Base-by-base conservation (phyloP, 2,329 filamentous ascomycete genomes). In the Diaporthe humulicola region DNA sequence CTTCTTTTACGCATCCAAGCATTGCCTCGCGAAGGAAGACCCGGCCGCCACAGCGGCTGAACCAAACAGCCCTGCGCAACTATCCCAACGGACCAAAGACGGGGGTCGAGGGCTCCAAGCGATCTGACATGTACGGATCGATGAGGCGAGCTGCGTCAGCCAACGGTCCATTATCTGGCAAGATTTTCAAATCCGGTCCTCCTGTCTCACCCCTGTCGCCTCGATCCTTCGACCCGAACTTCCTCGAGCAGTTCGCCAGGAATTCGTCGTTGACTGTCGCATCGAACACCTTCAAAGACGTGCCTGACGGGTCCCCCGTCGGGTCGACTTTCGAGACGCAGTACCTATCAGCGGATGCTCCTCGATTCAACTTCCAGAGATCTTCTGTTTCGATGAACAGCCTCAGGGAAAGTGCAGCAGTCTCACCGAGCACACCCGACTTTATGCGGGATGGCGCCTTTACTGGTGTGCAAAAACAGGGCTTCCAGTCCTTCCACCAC, bases 81-180 rank as follows among this genome's bases (percentile, higher is more conserved):
- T 85, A 83, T 54, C 85, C 87, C 0, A 85, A 82, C 36, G 83
- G 83, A 4, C 86, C 88, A 10, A 88, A 87, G 80, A 87, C 87
- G 0, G 87, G 84, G 2, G 77, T 87, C 7, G 89, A 90, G n/a
- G 80, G 84, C 71, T 78, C 84, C 25, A 85, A 86, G 77, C 83
- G 87, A 42, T 77, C 82, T 25, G 88, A 90, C 33, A 81, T 84
- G 25, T 82, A 85, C 2, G 85, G 85, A 75, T 86, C 88, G 2
- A 89, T 91, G 82, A 86, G 88, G 33, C 87, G 89, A 56, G 89
- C 90, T 57, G 86, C 87, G 19, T 91, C 89, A 3, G 85, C 87
- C 12, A 87, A 85, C 5, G 87, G 88, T 8, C 81, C 78, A 66
- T 80, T 85, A 60, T 76, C 82, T 48, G 83, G 82, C 17, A 82